A percentile compares a stretch with the other conserved stretches of the same genome.
Evolutionary conservation across 371 early-diverging fungal species (phyloP).

Genomic region (Nematocida ironsii): DNA sequence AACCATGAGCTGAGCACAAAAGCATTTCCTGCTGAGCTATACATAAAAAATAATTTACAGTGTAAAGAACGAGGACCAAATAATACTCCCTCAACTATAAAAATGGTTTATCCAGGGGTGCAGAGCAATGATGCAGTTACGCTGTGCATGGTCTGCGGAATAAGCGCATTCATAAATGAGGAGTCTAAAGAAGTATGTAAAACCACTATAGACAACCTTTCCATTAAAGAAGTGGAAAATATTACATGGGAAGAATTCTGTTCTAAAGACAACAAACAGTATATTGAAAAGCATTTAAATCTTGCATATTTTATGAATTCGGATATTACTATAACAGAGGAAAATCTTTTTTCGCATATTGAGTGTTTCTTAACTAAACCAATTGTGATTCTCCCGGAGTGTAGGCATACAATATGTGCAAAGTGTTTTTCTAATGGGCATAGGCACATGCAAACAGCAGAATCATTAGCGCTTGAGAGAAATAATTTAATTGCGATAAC

Average conservation of each 20-base stretch:
- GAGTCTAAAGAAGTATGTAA: not conserved
- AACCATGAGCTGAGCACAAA: not conserved
- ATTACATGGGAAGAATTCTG: slow-evolving; percentile 3
- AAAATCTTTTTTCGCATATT: not conserved
- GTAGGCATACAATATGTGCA: not conserved
- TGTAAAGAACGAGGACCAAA: not conserved
- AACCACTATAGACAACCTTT: not conserved
- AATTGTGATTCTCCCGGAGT: not conserved
- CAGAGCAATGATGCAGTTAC: not conserved
- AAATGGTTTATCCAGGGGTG: not conserved
- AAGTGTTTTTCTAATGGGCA: not conserved
- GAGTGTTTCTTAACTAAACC: not conserved
- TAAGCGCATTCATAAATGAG: not conserved
- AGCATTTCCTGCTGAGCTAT: not conserved
- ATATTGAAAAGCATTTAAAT: not conserved
- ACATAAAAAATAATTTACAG: not conserved
- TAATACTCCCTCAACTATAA: not conserved
- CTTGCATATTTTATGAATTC: not conserved
- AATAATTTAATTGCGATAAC: not conserved
- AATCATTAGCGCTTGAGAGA: not conserved
- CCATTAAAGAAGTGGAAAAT: not conserved
- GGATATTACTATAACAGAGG: not conserved
- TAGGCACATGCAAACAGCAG: not conserved
- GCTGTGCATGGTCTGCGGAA: not conserved
- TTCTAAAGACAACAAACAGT: not conserved